A percentile compares a stretch with the other conserved stretches of the same genome.
These are phyloP conservation scores for Royoungia palumana DNA, from an alignment of 768 basidiomycete species.

Conservation along the genomic window DNA sequence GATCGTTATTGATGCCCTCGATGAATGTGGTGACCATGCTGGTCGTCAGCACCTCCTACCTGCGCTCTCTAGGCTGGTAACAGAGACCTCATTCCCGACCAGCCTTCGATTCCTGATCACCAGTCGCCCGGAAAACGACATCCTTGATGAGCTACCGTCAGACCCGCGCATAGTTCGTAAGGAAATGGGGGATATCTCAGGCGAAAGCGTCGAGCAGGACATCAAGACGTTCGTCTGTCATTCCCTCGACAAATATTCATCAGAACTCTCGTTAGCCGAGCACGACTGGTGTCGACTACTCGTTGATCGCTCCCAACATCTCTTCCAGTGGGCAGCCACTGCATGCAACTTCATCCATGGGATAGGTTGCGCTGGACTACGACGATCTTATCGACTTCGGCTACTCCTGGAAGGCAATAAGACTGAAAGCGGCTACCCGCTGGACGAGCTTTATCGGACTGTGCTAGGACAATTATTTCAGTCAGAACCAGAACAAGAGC, in stretches of 20 bases:
- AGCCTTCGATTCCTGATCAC: conserved; percentile 16
- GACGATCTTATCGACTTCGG: too few relatives aligned
- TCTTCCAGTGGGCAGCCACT: too few relatives aligned
- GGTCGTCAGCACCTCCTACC: too few relatives aligned
- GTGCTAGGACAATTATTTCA: background rate
- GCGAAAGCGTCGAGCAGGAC: background rate
- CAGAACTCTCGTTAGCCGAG: background rate
- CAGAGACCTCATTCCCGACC: conserved; percentile 3
- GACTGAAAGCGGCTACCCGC: background rate
- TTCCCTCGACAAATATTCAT: background rate
- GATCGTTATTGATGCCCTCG: too few relatives aligned
- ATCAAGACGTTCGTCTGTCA: too few relatives aligned
- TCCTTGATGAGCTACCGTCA: too few relatives aligned
- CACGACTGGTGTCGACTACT: conserved; percentile 6
- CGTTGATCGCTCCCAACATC: conserved; percentile 13
- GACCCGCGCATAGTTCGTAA: background rate
- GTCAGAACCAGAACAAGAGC: background rate
- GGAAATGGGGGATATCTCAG: background rate
- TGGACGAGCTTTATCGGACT: background rate
- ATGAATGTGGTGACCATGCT: too few relatives aligned
- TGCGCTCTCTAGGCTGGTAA: too few relatives aligned
- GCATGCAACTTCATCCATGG: too few relatives aligned
- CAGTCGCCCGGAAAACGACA: conserved; percentile 12
- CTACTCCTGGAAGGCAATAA: background rate
- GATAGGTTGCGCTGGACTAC: too few relatives aligned